Evolutionary conservation across 306 rosid genomes (phyloP).

Genomic region (Gleditsia sinensis): DNA sequence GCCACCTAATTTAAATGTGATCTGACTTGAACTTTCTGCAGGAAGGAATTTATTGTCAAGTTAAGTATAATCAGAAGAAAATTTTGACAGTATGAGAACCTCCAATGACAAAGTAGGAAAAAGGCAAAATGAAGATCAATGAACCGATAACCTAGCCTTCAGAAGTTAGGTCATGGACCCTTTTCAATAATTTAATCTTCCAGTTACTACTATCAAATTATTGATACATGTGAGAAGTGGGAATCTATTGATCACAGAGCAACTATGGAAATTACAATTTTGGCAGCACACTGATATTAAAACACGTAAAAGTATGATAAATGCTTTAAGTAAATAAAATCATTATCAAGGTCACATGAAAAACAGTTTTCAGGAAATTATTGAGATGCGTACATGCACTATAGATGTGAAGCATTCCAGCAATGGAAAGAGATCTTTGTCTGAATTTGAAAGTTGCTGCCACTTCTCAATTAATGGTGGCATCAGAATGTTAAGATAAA

Average conservation of each 20-base stretch:
- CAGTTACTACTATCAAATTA: not conserved
- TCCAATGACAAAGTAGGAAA: not conserved
- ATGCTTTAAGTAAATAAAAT: conserved; percentile 3
- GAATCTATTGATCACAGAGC: conserved; percentile 21
- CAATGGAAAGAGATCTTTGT: conserved; percentile 92
- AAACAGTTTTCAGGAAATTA: conserved; percentile 4
- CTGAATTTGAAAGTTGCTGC: conserved; percentile 95
- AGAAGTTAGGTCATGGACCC: not conserved
- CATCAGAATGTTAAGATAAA: conserved; percentile 92
- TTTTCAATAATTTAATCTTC: conserved; percentile 15
- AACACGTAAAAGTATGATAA: conserved; percentile 17
- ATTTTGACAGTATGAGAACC: conserved; percentile 13
- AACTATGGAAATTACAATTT: conserved; percentile 5
- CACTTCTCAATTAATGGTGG: conserved; percentile 97
- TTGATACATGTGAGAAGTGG: conserved; percentile 17
- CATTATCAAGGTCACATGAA: not conserved
- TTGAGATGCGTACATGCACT: conserved; percentile 63
- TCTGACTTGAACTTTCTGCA: not conserved
- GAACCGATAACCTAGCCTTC: conserved; percentile 3
- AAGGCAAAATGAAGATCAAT: not conserved
- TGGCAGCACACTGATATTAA: conserved; percentile 7
- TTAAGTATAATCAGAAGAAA: not conserved
- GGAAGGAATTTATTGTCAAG: not conserved
- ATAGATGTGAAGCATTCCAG: conserved; percentile 97
- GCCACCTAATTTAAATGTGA: conserved; percentile 17